Evolutionary conservation across 495 filamentous ascomycete genomes (phyloP).

Genomic region (Thozetella sp.): DNA sequence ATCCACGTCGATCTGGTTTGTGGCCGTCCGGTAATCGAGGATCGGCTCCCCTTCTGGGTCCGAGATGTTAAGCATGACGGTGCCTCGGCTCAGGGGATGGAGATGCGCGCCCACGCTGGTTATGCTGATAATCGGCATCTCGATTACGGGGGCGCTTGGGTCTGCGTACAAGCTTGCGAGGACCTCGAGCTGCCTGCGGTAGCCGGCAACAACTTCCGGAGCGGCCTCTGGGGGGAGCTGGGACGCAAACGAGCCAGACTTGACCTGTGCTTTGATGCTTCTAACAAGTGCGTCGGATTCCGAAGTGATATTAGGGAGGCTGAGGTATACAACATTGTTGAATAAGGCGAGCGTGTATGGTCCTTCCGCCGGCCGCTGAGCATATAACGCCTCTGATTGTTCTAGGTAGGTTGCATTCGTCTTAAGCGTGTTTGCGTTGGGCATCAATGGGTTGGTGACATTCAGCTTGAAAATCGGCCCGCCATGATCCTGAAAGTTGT

Average conservation of each 20-base stretch:
- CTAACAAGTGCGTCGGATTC: constrained; percentile 9
- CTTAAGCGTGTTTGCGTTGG: neutral
- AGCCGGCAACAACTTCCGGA: constrained; percentile 15
- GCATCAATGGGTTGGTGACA: neutral
- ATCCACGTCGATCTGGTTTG: constrained; percentile 31
- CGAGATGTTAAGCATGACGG: constrained; percentile 28
- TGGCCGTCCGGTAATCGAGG: constrained; percentile 25
- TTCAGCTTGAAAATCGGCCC: constrained; percentile 8
- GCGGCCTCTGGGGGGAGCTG: constrained; percentile 10
- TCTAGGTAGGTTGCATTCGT: constrained; percentile 15
- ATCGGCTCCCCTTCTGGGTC: constrained; percentile 28
- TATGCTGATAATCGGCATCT: constrained; percentile 24
- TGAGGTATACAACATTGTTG: constrained; percentile 23
- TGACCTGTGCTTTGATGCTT: constrained; percentile 7
- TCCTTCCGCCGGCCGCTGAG: constrained; percentile 18
- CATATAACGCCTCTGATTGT: constrained; percentile 12
- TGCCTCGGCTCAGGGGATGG: constrained; percentile 31
- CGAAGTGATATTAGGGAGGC: constrained; percentile 15
- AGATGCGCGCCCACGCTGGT: constrained; percentile 15
- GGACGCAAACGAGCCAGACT: neutral
- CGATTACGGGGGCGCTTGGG: constrained; percentile 15
- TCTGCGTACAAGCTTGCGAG: constrained; percentile 16
- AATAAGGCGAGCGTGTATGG: constrained; percentile 20
- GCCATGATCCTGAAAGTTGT: constrained; percentile 23
- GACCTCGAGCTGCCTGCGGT: constrained; percentile 16